phyloP scores from a whole-genome alignment of 306 rosid genomes.

The Calophaca sinica region DNA sequence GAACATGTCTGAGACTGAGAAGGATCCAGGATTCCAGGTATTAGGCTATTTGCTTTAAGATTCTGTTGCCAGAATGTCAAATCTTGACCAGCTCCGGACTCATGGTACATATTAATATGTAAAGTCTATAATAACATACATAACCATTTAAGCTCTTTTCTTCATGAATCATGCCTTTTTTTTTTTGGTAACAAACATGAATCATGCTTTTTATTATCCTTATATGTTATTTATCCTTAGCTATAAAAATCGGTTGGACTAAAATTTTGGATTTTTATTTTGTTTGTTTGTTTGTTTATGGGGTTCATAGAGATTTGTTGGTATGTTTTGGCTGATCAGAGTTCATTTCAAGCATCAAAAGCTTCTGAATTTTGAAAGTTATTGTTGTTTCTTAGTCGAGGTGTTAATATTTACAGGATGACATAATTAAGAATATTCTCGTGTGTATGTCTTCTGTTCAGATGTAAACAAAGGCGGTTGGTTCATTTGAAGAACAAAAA shows the following conservation, averaged over 20 bases:
- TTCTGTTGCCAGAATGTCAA: conserved; percentile 58
- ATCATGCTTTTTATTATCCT: background rate
- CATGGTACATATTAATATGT: conserved; percentile 38
- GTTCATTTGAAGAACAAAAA: too few species aligned
- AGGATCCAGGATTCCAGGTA: conserved; percentile 49
- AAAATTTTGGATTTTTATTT: conserved; percentile 33
- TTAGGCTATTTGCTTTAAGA: conserved; percentile 65
- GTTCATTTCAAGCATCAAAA: conserved; percentile 12
- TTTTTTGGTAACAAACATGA: too few species aligned
- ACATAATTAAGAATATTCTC: background rate
- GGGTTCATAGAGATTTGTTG: background rate
- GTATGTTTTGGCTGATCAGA: background rate
- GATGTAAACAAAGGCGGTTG: background rate
- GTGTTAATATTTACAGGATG: background rate
- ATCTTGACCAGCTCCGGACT: conserved; percentile 49
- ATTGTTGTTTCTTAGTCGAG: background rate
- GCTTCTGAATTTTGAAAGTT: background rate
- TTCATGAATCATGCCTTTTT: conserved; percentile 11
- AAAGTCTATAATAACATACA: background rate
- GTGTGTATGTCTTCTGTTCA: background rate
- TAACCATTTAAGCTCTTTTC: background rate
- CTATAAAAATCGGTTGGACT: conserved; percentile 25
- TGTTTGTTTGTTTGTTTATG: background rate
- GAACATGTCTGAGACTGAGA: conserved; percentile 39
- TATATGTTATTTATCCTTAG: background rate